Conservation (phyloP, 208 protist genomes). For the Leptomonas seymouri region DNA sequence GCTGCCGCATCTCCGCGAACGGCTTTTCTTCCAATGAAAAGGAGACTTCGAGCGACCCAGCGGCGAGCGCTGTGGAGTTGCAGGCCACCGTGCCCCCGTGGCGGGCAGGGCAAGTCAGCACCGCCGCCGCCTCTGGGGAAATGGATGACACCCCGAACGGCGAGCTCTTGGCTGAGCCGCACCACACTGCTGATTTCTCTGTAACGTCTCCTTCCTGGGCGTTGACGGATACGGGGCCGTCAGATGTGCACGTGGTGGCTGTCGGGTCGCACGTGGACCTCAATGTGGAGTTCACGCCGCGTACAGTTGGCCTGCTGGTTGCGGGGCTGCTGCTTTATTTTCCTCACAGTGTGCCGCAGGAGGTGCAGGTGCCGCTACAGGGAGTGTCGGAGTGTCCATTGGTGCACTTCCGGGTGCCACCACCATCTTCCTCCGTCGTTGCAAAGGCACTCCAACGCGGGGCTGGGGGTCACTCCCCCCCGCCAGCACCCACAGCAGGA, state of each 20-base stretch:
- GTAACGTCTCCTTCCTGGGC: constrained; percentile 12
- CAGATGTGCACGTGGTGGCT: constrained; percentile 57
- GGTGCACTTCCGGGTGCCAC: constrained; percentile 96
- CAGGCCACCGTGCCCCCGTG: not conserved
- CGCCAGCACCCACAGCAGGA: not conserved
- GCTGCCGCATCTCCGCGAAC: constrained; percentile 24
- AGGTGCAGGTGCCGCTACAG: constrained; percentile 66
- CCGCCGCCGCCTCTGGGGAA: not conserved
- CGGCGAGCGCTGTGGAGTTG: not conserved
- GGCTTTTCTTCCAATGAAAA: not conserved
- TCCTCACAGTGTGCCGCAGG: constrained; percentile 46
- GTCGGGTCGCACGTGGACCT: constrained; percentile 57
- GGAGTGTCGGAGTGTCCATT: constrained; percentile 92
- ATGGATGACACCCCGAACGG: not conserved
- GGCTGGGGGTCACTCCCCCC: not conserved
- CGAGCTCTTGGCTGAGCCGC: constrained; percentile 3
- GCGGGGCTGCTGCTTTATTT: constrained; percentile 60
- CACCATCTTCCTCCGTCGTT: not conserved
- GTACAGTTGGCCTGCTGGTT: constrained; percentile 52
- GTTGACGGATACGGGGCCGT: constrained; percentile 73
- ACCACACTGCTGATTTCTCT: constrained; percentile 3
- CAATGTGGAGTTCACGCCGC: constrained; percentile 87
- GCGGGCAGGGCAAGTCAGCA: constrained; percentile 8
- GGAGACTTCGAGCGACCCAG: not conserved
- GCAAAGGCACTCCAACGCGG: not conserved